Evolutionary conservation across 2,329 filamentous ascomycete genomes (phyloP), one percentile per base, ranked within the genome.

Genomic region (Aureobasidium sp.): DNA sequence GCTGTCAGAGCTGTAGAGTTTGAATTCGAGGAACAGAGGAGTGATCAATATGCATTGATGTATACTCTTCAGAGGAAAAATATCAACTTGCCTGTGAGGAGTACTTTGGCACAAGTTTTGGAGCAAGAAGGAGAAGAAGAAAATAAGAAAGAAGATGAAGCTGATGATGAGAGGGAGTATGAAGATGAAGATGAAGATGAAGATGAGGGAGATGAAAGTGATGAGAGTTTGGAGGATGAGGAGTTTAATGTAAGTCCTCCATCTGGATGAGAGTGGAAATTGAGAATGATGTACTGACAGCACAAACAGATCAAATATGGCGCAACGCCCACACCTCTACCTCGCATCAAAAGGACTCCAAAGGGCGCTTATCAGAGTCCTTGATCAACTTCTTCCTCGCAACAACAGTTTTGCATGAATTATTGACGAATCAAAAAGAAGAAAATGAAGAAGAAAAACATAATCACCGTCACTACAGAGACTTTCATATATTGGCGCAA

Each of bases 221-320:
- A 47, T 31, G 43, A 29, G 11, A 47, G 42, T 36, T 18, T 59
- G 29, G n/a, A 20, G 25, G 27, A 33, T 38, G 55, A 47, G 16
- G 55, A 59, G n/a, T 47, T 31, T 3, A 47, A 33, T 13, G 55
- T 59, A 33, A 47, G 55, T 59, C n/a, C 18, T n/a, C n/a, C n/a
- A n/a, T n/a, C n/a, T n/a, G n/a, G n/a, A n/a, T n/a, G n/a, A n/a
- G n/a, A n/a, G n/a, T n/a, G n/a, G n/a, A n/a, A n/a, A n/a, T n/a
- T n/a, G n/a, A n/a, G n/a, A n/a, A n/a, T n/a, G n/a, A n/a, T n/a
- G n/a, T n/a, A n/a, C n/a, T n/a, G n/a, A n/a, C n/a, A n/a, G n/a
- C n/a, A n/a, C n/a, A n/a, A n/a, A n/a, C n/a, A n/a, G n/a, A n/a
- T n/a, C n/a, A n/a, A n/a, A n/a, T n/a, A n/a, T n/a, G n/a, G n/a